These are phyloP conservation scores for Kalmanozyma brasiliensis DNA, from an alignment of 1,284 basidiomycete genomes.

Conservation along the genomic window DNA sequence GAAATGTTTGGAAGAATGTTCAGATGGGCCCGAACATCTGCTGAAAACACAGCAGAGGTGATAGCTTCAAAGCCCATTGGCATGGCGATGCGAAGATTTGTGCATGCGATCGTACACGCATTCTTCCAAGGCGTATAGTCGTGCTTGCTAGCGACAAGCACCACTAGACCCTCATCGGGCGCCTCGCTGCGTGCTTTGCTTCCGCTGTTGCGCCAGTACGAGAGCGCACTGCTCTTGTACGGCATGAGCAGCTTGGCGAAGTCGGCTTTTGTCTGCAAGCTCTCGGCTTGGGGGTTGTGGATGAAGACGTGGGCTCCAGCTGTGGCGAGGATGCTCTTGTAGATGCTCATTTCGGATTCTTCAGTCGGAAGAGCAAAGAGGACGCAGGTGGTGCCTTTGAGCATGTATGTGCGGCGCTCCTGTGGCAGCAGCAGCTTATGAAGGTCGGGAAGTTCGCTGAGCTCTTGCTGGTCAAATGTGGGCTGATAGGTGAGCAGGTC, in stretches of 20 bases:
- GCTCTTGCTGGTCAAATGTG: constrained; percentile 28
- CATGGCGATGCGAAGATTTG: constrained; percentile 46
- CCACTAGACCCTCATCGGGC: constrained; percentile 50
- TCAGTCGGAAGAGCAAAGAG: constrained; percentile 36
- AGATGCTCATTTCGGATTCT: constrained; percentile 38
- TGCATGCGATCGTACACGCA: constrained; percentile 36
- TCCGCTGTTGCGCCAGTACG: constrained; percentile 41
- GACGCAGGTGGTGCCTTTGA: constrained; percentile 49
- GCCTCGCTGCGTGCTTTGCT: constrained; percentile 37
- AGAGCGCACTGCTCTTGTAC: constrained; percentile 44
- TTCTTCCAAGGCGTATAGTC: constrained; percentile 27
- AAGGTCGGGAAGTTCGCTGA: constrained; percentile 32
- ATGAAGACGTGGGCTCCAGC: constrained; percentile 35
- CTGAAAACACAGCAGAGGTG: constrained; percentile 33
- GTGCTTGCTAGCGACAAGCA: constrained; percentile 27
- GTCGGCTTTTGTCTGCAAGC: constrained; percentile 36
- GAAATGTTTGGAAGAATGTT: constrained; percentile 22
- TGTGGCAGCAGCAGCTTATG: constrained; percentile 20
- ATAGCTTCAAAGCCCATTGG: constrained; percentile 41
- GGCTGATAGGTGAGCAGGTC: constrained; percentile 32
- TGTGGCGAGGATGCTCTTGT: constrained; percentile 29
- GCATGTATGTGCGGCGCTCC: constrained; percentile 38
- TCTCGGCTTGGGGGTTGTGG: constrained; percentile 33
- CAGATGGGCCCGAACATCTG: constrained; percentile 36
- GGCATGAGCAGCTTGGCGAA: constrained; percentile 48